Evolutionary conservation across 805 yeast species (phyloP).

Genomic region (Starmera quercuum): DNA sequence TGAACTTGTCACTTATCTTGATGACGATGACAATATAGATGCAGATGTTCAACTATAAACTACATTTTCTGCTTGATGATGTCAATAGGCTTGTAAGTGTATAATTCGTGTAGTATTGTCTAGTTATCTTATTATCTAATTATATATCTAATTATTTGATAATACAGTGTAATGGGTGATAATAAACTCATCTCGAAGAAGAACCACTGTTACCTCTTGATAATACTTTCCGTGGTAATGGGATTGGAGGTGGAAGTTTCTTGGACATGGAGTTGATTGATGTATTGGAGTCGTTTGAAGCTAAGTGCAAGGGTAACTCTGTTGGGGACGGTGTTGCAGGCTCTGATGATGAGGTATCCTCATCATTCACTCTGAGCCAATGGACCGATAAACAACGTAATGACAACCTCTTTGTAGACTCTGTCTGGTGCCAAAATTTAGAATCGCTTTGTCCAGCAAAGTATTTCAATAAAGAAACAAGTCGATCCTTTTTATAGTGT

Average conservation of each 20-base stretch:
- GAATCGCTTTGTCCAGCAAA: slow-evolving; percentile 26
- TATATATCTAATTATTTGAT: too few species aligned
- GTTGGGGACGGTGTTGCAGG: slow-evolving; percentile 3
- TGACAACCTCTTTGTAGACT: slow-evolving; percentile 35
- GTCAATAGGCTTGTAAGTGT: too few species aligned
- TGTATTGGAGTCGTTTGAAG: slow-evolving; percentile 22
- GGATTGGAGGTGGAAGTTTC: slow-evolving; percentile 25
- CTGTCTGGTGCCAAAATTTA: slow-evolving; percentile 27
- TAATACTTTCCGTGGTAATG: slow-evolving; percentile 24
- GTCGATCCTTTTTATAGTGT: slow-evolving; percentile 49
- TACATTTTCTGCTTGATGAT: too few species aligned
- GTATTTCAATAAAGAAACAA: slow-evolving; percentile 43
- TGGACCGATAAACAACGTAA: slow-evolving; percentile 16
- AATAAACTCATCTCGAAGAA: too few species aligned
- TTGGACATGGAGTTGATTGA: slow-evolving; percentile 27
- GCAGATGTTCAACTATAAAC: slow-evolving; percentile 16
- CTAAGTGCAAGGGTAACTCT: slow-evolving; percentile 6
- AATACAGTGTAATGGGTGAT: too few species aligned
- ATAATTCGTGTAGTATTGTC: too few species aligned
- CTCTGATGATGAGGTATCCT: slow-evolving; percentile 2
- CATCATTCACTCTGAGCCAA: slow-evolving; percentile 21
- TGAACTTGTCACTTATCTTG: slow-evolving; percentile 41
- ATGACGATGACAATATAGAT: slow-evolving; percentile 31
- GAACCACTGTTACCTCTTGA: slow-evolving; percentile 3
- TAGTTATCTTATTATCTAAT: too few species aligned